These are phyloP conservation scores for Hirsutella minnesotensis DNA, from an alignment of 2,329 filamentous ascomycete genomes.

Conservation along the genomic window DNA sequence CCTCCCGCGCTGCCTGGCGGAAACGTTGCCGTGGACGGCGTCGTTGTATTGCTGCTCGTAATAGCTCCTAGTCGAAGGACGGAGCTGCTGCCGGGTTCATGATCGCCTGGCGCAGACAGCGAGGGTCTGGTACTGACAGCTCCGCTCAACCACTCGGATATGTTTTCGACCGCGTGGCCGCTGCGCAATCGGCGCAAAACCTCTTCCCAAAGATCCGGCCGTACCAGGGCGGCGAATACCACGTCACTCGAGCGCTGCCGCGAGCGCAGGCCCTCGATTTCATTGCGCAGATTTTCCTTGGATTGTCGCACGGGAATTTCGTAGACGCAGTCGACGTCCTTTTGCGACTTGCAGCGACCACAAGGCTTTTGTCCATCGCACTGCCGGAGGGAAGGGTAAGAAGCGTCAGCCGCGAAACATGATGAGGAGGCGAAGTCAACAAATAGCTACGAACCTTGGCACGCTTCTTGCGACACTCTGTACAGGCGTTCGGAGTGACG, in stretches of 20 bases:
- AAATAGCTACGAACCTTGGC: constrained; percentile 35
- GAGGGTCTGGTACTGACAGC: constrained; percentile 17
- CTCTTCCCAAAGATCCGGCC: constrained; percentile 39
- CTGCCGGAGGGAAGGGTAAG: constrained; percentile 18
- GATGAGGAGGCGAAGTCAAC: neutral
- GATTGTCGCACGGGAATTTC: constrained; percentile 52
- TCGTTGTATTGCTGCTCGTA: neutral
- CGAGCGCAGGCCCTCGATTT: constrained; percentile 44
- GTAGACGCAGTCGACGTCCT: constrained; percentile 46
- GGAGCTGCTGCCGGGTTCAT: constrained; percentile 6
- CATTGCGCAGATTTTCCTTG: constrained; percentile 47
- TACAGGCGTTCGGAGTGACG: constrained; percentile 49
- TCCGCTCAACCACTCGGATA: constrained; percentile 41
- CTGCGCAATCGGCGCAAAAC: constrained; percentile 39
- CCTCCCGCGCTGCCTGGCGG: constrained; percentile 12
- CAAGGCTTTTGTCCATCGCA: constrained; percentile 49
- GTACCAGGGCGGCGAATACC: constrained; percentile 41
- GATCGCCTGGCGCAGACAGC: constrained; percentile 12
- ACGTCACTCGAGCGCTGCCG: constrained; percentile 43
- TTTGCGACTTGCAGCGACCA: constrained; percentile 41
- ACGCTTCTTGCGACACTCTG: constrained; percentile 49
- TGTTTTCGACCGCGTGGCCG: constrained; percentile 41
- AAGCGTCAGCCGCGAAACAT: constrained; percentile 1
- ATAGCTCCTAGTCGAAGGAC: constrained; percentile 2
- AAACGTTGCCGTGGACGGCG: constrained; percentile 9